A percentile compares a stretch with the other conserved stretches of the same genome.
Evolutionary conservation across 176 grass and related monocot genomes (phyloP).

Genomic region (Phyllostachys edulis): DNA sequence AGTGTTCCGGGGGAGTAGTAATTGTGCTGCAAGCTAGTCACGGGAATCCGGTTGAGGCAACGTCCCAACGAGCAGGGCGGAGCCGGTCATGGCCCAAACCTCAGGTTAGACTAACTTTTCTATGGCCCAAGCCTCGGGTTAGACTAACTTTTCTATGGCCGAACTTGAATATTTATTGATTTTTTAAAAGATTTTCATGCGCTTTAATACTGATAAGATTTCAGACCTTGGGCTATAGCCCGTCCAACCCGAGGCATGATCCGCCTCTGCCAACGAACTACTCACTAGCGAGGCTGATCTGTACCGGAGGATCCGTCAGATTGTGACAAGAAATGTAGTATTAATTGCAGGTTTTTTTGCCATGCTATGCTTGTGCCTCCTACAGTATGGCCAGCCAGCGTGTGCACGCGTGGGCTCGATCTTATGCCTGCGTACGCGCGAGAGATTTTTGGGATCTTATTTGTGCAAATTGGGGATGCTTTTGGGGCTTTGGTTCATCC

Average conservation of each 20-base stretch:
- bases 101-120: too few relatives aligned
- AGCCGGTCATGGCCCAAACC: too few relatives aligned
- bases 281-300: background rate
- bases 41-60: constrained; percentile 38
- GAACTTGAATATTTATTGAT: too few relatives aligned
- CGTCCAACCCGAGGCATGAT: too few relatives aligned
- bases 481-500: too few relatives aligned
- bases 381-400: background rate
- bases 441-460: background rate
- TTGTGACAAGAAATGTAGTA: background rate
- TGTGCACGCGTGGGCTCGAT: background rate
- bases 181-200: too few relatives aligned
- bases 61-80: background rate
- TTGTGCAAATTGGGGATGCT: background rate
- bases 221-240: too few relatives aligned
- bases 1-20: background rate
- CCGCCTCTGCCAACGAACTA: background rate
- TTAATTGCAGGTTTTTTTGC: background rate
- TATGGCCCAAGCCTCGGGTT: too few relatives aligned
- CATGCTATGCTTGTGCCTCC: background rate
- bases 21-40: constrained; percentile 40
- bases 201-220: too few relatives aligned
- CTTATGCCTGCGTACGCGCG: background rate
- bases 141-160: too few relatives aligned
- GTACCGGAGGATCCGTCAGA: background rate